phyloP scores from a whole-genome alignment of 768 basidiomycete species.

The Trametes elegans region DNA sequence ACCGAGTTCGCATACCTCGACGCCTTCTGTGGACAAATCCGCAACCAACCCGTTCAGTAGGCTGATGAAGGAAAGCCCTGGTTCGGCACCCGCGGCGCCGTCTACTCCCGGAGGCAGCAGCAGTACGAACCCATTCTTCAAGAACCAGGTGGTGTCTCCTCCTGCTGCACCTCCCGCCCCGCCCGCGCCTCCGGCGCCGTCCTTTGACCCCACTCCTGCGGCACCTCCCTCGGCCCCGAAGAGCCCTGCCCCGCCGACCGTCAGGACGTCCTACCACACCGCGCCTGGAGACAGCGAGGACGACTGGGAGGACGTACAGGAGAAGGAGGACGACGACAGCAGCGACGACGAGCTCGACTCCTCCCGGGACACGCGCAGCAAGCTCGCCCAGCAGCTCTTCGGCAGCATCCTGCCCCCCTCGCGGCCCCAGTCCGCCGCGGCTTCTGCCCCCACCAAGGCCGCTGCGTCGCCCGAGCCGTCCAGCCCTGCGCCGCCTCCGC shows the following conservation, averaged over 20 bases:
- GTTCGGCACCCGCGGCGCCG: slow-evolving; percentile 34
- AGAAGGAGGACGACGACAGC: slow-evolving; percentile 65
- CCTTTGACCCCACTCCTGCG: slow-evolving; percentile 29
- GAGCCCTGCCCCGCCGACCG: slow-evolving; percentile 52
- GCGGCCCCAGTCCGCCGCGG: slow-evolving; percentile 55
- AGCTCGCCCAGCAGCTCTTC: slow-evolving; percentile 80
- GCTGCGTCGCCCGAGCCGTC: slow-evolving; percentile 21
- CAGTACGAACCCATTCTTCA: slow-evolving; percentile 77
- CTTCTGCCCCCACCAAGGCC: slow-evolving; percentile 23
- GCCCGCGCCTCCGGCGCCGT: slow-evolving; percentile 41
- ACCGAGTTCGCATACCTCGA: slow-evolving; percentile 27
- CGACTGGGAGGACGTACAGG: slow-evolving; percentile 84
- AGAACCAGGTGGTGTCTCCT: slow-evolving; percentile 42
- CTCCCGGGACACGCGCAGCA: slow-evolving; percentile 59
- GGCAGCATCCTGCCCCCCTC: slow-evolving; percentile 60
- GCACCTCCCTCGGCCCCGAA: slow-evolving; percentile 40
- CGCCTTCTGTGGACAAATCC: slow-evolving; percentile 44
- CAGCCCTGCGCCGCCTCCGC: slow-evolving; percentile 35
- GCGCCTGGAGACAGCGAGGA: slow-evolving; percentile 62
- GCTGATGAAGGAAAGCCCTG: slow-evolving; percentile 50
- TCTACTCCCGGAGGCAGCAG: slow-evolving; percentile 39
- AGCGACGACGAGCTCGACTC: slow-evolving; percentile 79
- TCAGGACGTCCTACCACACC: slow-evolving; percentile 59
- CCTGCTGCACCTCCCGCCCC: slow-evolving; percentile 34
- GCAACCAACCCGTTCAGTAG: slow-evolving; percentile 82